phyloP scores from a whole-genome alignment of 805 yeast genomes.

The Starmerella bombi region DNA sequence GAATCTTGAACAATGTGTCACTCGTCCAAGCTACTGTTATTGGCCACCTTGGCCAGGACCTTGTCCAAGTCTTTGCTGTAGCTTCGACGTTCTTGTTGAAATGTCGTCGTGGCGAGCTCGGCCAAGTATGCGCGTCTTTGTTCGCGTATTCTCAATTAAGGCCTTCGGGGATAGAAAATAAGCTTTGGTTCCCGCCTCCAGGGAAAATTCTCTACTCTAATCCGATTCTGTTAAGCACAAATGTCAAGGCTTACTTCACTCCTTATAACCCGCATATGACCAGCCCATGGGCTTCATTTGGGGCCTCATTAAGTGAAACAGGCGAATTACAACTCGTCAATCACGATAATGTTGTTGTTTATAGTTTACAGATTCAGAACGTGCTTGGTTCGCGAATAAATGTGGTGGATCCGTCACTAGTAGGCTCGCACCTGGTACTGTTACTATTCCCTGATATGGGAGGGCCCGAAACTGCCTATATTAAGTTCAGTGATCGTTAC shows the following conservation, averaged over 20 bases:
- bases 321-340: conserved; percentile 16
- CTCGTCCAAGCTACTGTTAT: conserved; percentile 14
- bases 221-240: conserved; percentile 16
- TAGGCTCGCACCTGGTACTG: conserved; percentile 11
- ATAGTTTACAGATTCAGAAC: conserved; percentile 10
- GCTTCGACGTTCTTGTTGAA: conserved; percentile 9
- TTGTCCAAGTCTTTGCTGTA: conserved; percentile 12
- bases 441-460: conserved; percentile 20
- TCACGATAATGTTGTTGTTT: conserved; percentile 4
- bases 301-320: conserved; percentile 13
- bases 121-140: conserved; percentile 11
- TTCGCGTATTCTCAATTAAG: conserved; percentile 18
- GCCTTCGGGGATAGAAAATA: conserved; percentile 15
- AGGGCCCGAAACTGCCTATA: conserved; percentile 20
- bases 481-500: conserved; percentile 19
- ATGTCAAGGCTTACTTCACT: conserved; percentile 17
- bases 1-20: conserved; percentile 8
- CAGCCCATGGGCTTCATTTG: conserved; percentile 14
- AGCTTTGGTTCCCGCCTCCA: conserved; percentile 18
- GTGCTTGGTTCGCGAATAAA: conserved; percentile 11
- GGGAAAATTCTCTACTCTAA: conserved; percentile 4
- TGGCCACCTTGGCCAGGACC: conserved; percentile 17
- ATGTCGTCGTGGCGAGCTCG: conserved; percentile 2
- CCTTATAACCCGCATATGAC: conserved; percentile 8
- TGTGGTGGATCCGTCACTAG: conserved; percentile 18